Evolutionary conservation across 192 early-diverging fungal genomes (phyloP), one percentile per base, ranked within the genome.

Genomic region (Coemansia sp.): DNA sequence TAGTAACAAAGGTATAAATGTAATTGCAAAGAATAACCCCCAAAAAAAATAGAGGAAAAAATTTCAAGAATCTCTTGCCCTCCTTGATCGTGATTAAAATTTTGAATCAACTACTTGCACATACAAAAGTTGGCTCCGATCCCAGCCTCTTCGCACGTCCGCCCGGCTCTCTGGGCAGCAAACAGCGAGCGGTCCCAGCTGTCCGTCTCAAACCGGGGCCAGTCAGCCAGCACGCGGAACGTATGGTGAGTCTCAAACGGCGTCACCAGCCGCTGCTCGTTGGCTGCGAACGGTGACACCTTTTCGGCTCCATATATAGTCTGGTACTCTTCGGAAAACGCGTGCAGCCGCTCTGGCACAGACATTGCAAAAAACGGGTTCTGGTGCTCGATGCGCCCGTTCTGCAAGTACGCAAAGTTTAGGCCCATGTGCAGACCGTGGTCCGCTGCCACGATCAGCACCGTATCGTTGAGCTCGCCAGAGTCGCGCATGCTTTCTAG

Each of bases 391-490:
- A 78, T 78, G 8, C 62, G 60, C 3, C 75, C 75, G 17, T 62
- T 78, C 12, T 78, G 65, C 12, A 58, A 39, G 34, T 58, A 78
- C 1, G 62, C 75, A 72, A 78, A 78, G 40, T 78, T 78, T 4
- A 78, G 14, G 8, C 75, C 75, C 75, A 78, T 78, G 54, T 78
- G 75, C 27, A 78, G 50, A 0, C 75, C 75, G 33, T 78, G 75
- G 63, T 78, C 75, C 0, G 68, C 53, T 0, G 38, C 65, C 3
- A 78, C 14, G 11, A 78, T 62, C 3, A 78, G 34, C 29, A 68
- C 69, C 0, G 75, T 78, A 54, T 78, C 56, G 8, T 78, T 44
- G 3, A 78, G 62, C 58, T 78, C 69, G 19, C 75, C 75, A 3
- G 62, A 62, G 5, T 72, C 57, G 0, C 70, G 21, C 4, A 72